phyloP scores from a whole-genome alignment of 257 asterid genomes.

The Capsicum baccatum region DNA sequence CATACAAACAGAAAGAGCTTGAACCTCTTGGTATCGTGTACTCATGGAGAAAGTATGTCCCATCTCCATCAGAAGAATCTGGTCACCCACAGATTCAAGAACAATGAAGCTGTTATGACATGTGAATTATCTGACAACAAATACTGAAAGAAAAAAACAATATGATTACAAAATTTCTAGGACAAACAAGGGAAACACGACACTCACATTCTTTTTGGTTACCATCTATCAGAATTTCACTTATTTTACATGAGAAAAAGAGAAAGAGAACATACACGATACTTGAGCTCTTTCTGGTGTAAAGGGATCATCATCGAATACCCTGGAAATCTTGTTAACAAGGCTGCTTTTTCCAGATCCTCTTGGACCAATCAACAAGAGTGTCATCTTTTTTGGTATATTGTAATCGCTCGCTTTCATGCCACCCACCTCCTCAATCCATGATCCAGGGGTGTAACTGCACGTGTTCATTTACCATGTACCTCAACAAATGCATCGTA shows the following conservation, averaged over 20 bases:
- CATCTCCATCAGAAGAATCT: conserved; percentile 60
- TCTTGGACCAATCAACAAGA: conserved; percentile 71
- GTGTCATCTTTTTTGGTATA: conserved; percentile 57
- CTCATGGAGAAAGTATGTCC: conserved; percentile 71
- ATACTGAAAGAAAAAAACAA: background rate
- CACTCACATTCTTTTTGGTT: background rate
- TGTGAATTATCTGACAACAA: conserved; percentile 20
- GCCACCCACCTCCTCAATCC: conserved; percentile 55
- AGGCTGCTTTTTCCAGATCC: conserved; percentile 93
- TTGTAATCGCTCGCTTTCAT: conserved; percentile 34
- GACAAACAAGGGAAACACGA: background rate
- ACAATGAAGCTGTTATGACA: conserved; percentile 16
- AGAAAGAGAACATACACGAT: conserved; percentile 49
- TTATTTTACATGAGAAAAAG: conserved; percentile 2
- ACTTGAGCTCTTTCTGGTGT: conserved; percentile 78
- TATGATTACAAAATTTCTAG: background rate
- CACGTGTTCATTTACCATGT: conserved; percentile 28
- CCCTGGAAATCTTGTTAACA: conserved; percentile 69
- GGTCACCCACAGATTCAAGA: conserved; percentile 32
- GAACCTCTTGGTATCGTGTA: conserved; percentile 69
- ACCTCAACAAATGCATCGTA: background rate
- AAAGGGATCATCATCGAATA: conserved; percentile 50
- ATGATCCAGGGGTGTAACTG: conserved; percentile 83
- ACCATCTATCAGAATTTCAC: background rate
- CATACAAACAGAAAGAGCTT: conserved; percentile 65